phyloP scores from a whole-genome alignment of 2,329 filamentous ascomycete genomes.

The Penicillium decumbens region DNA sequence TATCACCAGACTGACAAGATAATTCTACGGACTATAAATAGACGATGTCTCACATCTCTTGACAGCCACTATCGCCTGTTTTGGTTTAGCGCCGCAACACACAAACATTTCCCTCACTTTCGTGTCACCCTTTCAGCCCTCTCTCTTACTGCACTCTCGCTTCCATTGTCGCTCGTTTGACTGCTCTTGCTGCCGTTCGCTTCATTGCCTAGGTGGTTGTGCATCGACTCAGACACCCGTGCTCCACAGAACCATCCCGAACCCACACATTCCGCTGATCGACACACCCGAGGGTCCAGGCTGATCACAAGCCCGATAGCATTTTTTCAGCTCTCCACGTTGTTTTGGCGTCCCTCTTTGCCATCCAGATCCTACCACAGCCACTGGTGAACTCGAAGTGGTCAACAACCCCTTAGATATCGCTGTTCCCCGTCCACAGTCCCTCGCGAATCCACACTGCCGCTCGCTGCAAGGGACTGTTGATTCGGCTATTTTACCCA shows the following conservation, averaged over 20 bases:
- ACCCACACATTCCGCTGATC: slow-evolving; percentile 16
- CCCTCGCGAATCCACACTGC: slow-evolving; percentile 2
- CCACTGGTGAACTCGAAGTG: not conserved
- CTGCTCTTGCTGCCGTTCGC: not conserved
- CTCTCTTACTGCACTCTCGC: slow-evolving; percentile 10
- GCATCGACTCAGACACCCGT: not conserved
- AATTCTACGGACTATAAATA: slow-evolving; percentile 19
- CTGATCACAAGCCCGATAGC: slow-evolving; percentile 5
- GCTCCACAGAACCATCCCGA: slow-evolving; percentile 1
- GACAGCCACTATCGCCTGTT: slow-evolving; percentile 9
- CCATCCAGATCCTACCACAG: not conserved
- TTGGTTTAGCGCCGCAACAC: slow-evolving; percentile 20
- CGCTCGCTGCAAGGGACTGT: slow-evolving; percentile 16
- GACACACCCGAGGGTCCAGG: slow-evolving; percentile 15
- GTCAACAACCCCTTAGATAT: not conserved
- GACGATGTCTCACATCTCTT: slow-evolving; percentile 20
- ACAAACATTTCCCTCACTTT: slow-evolving; percentile 8
- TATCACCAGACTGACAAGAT: not conserved
- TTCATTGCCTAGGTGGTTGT: not conserved
- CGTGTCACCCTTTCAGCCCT: not conserved
- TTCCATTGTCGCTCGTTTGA: slow-evolving; percentile 15
- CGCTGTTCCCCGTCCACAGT: not conserved
- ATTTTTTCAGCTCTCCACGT: slow-evolving; percentile 12
- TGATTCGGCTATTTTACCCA: slow-evolving; percentile 10
- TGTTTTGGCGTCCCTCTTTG: slow-evolving; percentile 1